Conservation (phyloP, 768 basidiomycete species). For the Boletus barrowsii region DNA sequence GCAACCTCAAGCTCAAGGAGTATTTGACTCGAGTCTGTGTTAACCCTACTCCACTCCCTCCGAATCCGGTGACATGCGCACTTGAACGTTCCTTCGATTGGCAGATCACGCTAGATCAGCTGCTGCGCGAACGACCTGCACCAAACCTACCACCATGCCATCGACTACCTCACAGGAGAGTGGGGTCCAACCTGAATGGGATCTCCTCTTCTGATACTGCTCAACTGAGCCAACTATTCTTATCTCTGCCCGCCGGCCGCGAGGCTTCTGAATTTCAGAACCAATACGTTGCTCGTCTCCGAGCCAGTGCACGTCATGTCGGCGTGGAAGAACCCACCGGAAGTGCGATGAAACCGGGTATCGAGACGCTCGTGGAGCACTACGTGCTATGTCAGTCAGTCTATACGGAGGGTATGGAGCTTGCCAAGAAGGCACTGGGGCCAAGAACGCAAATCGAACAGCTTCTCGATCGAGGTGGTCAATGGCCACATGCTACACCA, state of each 20-base stretch:
- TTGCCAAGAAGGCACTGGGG: no score
- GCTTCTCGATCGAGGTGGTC: no score
- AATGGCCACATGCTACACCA: no score
- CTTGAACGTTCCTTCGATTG: not conserved
- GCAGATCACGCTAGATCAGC: not conserved
- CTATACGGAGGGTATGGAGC: no score
- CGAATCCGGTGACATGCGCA: not conserved
- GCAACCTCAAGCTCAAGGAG: not conserved
- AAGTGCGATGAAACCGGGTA: no score
- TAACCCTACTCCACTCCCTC: not conserved
- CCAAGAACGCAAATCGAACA: no score
- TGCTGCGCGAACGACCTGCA: not conserved
- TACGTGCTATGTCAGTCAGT: no score
- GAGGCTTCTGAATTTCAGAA: not conserved
- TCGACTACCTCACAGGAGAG: not conserved
- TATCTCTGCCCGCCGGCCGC: not conserved
- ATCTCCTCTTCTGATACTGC: no score
- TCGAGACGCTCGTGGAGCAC: no score
- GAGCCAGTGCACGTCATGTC: not conserved
- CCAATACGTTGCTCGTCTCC: not conserved
- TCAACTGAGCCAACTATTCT: not conserved
- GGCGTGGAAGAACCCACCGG: not conserved
- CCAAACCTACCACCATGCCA: not conserved
- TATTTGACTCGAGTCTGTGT: not conserved
- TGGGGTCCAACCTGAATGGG: not conserved